phyloP scores from a whole-genome alignment of 176 grass and related monocot genomes.

The Areca catechu region DNA sequence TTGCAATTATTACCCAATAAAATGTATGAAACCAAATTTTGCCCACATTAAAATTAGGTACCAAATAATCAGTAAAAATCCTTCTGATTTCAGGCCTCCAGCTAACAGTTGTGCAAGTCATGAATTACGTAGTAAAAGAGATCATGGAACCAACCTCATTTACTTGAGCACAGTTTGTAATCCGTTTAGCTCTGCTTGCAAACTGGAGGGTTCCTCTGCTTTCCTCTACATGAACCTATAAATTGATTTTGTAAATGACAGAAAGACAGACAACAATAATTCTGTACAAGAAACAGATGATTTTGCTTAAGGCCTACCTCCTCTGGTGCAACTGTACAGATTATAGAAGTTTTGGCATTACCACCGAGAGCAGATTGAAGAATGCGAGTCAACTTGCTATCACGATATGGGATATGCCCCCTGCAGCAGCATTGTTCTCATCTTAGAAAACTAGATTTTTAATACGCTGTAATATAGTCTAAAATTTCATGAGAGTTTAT shows the following conservation, averaged over 20 bases:
- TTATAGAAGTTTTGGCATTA: slow-evolving; percentile 93
- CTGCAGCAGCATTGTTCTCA: slow-evolving; percentile 38
- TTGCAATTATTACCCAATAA: no score
- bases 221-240: slow-evolving; percentile 80
- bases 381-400: slow-evolving; percentile 94
- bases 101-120: no score
- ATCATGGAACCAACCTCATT: slow-evolving; percentile 56
- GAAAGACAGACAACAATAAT: background rate
- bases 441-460: background rate
- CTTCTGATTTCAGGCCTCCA: no score
- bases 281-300: background rate
- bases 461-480: background rate
- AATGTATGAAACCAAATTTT: no score
- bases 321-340: slow-evolving; percentile 88
- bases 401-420: slow-evolving; percentile 96
- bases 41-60: no score
- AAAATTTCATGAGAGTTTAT: no score
- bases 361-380: slow-evolving; percentile 94
- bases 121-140: no score
- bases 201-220: slow-evolving; percentile 95
- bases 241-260: background rate
- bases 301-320: slow-evolving; percentile 38
- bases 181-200: slow-evolving; percentile 86
- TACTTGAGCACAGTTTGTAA: slow-evolving; percentile 94
- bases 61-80: no score